Base-by-base conservation (phyloP, 2,329 filamentous ascomycete species). In the Penicillium rolfsii region DNA sequence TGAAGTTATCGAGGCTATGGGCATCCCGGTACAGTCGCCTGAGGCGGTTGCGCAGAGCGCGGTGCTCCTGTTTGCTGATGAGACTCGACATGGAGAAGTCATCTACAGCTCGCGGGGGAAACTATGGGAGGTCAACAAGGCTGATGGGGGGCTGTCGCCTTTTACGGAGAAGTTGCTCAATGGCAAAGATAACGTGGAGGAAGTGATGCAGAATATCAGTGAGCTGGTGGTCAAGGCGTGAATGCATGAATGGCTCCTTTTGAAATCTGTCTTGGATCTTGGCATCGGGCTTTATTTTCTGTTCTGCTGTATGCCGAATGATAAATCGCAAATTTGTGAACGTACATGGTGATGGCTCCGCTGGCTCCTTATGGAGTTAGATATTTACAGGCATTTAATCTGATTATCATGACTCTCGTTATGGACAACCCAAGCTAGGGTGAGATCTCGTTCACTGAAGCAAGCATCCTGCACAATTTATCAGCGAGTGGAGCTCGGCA, bases 51-150 rank as follows among this genome's bases (percentile, higher is more conserved):
- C 84, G 1, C 77, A 75, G 2, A 79, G 77, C 4, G 83, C 79
- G 0, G 82, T 76, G 0, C 73, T 81, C 36, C 66, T 87, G 19
- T 84, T 87, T 77, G 77, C 75, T 0, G 82, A 86, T 61, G 62
- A 69, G 12, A 67, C 70, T 0, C 73, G 82, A 52, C 76, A 85
- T 45, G 84, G 83, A 2, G 79, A 87, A 36, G 69, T 83, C 28
- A 77, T 87, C n/a, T 84, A 83, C 63, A 76, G 83, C 11, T 74
- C 74, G 58, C 73, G 77, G 9, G 82, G 84, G 0, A 78, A 79
- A 55, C 84, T 80, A 66, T 77, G 74, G 59, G 85, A 87, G 70
- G 78, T 87, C 16, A 85, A 87, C 58, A 80, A 85, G 60, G 69
- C 75, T 1, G 55, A 62, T n/a, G 62, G 58, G 1, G 70, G 70